These are phyloP conservation scores for Coniophora puteana DNA, from an alignment of 1,284 basidiomycete species.

Conservation along the genomic window DNA sequence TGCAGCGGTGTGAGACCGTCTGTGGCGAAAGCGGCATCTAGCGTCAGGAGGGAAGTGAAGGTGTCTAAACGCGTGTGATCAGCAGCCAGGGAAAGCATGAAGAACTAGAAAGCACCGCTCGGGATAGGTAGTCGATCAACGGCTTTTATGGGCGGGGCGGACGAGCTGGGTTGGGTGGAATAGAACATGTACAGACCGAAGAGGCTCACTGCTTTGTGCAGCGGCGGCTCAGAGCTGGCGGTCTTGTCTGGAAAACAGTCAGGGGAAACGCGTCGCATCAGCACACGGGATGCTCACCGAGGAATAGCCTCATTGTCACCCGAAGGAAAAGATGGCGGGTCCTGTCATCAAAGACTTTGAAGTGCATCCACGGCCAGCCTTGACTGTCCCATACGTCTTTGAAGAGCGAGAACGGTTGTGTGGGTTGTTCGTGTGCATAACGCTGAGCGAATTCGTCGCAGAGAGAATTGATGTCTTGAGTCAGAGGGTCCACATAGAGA, in stretches of 20 bases:
- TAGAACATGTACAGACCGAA: slow-evolving; percentile 70
- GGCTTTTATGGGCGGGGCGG: slow-evolving; percentile 44
- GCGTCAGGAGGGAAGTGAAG: slow-evolving; percentile 39
- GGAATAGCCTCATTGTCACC: slow-evolving; percentile 57
- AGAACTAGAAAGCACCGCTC: slow-evolving; percentile 39
- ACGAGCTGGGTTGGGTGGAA: slow-evolving; percentile 55
- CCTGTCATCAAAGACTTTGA: slow-evolving; percentile 64
- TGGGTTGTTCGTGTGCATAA: slow-evolving; percentile 30
- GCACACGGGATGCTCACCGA: slow-evolving; percentile 40
- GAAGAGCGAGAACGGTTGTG: slow-evolving; percentile 62
- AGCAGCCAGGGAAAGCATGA: slow-evolving; percentile 3
- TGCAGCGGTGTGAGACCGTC: slow-evolving; percentile 41
- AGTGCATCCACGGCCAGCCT: slow-evolving; percentile 72
- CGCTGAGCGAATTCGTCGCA: slow-evolving; percentile 44
- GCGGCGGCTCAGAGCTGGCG: slow-evolving; percentile 40
- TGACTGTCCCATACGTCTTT: slow-evolving; percentile 60
- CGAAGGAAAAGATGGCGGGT: slow-evolving; percentile 57
- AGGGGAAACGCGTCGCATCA: background rate
- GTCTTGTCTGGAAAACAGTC: slow-evolving; percentile 44
- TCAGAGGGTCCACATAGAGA: slow-evolving; percentile 60
- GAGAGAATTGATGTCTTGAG: slow-evolving; percentile 56
- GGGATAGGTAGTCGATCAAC: slow-evolving; percentile 52
- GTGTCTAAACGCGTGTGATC: slow-evolving; percentile 51
- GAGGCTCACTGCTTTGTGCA: slow-evolving; percentile 52
- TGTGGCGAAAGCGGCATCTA: slow-evolving; percentile 41